phyloP scores from a whole-genome alignment of 768 basidiomycete genomes.

The Sporobolomyces roseus region DNA sequence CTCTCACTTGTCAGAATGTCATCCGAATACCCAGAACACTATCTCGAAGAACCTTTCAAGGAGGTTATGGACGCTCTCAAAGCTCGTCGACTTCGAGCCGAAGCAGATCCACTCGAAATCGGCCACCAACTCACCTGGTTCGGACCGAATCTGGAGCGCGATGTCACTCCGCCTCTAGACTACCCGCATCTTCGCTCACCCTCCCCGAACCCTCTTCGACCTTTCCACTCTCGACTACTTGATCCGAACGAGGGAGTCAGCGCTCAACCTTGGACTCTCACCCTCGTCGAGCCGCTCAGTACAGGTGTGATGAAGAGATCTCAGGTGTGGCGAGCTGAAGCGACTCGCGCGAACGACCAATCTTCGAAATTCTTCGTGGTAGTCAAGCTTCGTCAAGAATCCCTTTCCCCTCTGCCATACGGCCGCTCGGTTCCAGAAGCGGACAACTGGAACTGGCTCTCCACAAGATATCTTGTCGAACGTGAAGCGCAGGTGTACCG shows the following conservation, averaged over 20 bases:
- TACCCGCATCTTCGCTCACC: not conserved
- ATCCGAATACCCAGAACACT: not conserved
- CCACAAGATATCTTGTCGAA: not conserved
- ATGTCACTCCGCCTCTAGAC: not conserved
- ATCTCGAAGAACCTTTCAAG: not conserved
- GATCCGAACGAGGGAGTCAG: not conserved
- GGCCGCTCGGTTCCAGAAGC: not conserved
- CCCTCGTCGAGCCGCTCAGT: not conserved
- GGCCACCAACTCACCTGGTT: not conserved
- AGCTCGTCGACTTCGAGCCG: not conserved
- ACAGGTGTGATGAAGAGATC: not conserved
- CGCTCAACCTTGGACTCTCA: not conserved
- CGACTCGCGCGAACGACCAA: not conserved
- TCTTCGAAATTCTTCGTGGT: not conserved
- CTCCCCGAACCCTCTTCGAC: constrained; percentile 7
- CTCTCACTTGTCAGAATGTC: not conserved
- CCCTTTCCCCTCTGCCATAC: not conserved
- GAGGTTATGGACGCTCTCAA: not conserved
- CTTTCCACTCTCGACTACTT: not conserved
- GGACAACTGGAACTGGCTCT: not conserved
- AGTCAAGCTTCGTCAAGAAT: constrained; percentile 14
- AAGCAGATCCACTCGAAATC: not conserved
- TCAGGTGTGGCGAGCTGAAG: not conserved
- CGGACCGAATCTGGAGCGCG: not conserved
- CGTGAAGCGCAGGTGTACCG: not conserved